Evolutionary conservation across 2,329 filamentous ascomycete genomes (phyloP).

Genomic region (Colletotrichum sp.): DNA sequence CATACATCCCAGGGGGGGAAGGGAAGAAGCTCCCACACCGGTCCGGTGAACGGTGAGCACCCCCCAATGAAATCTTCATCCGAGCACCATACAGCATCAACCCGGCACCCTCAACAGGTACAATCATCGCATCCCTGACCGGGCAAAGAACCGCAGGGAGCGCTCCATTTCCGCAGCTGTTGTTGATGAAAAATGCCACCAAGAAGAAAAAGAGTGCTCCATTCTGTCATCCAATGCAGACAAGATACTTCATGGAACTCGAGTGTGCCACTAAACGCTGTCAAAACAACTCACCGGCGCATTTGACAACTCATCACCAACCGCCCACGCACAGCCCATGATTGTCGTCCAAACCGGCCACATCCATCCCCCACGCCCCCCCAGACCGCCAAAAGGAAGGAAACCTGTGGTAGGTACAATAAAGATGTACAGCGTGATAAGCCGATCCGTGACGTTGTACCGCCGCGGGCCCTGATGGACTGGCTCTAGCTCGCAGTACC

Average conservation of each 20-base stretch:
- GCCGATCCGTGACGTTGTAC: constrained; percentile 9
- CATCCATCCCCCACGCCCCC: neutral
- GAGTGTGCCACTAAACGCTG: neutral
- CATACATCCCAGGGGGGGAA: neutral
- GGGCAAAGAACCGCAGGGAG: neutral
- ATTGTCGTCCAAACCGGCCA: neutral
- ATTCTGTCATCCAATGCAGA: neutral
- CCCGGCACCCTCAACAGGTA: neutral
- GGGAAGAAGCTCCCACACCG: neutral
- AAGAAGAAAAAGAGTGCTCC: neutral
- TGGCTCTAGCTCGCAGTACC: neutral
- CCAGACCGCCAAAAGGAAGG: neutral
- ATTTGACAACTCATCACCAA: neutral
- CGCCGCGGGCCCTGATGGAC: neutral
- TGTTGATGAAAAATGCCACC: neutral
- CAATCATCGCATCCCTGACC: neutral
- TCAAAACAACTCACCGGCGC: neutral
- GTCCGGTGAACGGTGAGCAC: neutral
- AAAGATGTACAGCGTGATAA: neutral
- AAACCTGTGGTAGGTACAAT: neutral
- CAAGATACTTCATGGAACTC: neutral
- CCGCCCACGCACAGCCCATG: neutral
- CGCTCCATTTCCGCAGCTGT: neutral
- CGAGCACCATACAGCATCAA: neutral
- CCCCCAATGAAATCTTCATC: neutral